These are phyloP conservation scores for Passalora sequoiae DNA, from an alignment of 2,329 filamentous ascomycete genomes.

Conservation along the genomic window DNA sequence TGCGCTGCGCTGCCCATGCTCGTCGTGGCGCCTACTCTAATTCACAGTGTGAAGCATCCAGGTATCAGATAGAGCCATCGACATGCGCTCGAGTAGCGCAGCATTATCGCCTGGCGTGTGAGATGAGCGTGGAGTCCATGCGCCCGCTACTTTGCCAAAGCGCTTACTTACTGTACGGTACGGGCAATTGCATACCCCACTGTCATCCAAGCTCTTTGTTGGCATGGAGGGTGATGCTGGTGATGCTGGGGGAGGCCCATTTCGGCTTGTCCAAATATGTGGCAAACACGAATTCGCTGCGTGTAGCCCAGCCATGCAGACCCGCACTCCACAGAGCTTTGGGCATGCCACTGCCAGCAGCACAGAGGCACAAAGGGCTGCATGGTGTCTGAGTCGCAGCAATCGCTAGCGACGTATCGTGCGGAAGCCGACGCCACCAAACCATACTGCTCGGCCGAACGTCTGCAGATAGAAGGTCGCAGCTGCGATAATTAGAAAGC, in stretches of 20 bases:
- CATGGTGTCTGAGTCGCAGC: not conserved
- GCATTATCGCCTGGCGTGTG: not conserved
- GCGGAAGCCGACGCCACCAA: too few relatives aligned
- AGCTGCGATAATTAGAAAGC: too few relatives aligned
- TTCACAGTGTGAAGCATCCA: not conserved
- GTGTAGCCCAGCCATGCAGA: slow-evolving; percentile 5
- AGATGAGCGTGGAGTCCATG: not conserved
- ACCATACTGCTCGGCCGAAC: too few relatives aligned
- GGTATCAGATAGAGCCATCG: slow-evolving; percentile 7
- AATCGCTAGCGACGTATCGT: not conserved
- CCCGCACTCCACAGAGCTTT: not conserved
- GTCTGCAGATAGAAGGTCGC: too few relatives aligned
- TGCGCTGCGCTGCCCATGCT: not conserved
- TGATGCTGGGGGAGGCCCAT: not conserved
- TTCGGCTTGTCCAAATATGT: not conserved
- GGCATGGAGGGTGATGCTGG: not conserved
- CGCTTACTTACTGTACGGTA: not conserved
- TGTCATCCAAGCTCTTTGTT: too few relatives aligned
- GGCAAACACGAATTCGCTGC: slow-evolving; percentile 4
- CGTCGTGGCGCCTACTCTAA: not conserved
- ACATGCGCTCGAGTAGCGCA: slow-evolving; percentile 1
- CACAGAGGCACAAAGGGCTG: not conserved
- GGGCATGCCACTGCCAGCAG: slow-evolving; percentile 2
- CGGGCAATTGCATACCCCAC: too few relatives aligned
- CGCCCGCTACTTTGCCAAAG: not conserved